Evolutionary conservation across 768 basidiomycete species (phyloP).

Genomic region (Lyophyllum atratum): DNA sequence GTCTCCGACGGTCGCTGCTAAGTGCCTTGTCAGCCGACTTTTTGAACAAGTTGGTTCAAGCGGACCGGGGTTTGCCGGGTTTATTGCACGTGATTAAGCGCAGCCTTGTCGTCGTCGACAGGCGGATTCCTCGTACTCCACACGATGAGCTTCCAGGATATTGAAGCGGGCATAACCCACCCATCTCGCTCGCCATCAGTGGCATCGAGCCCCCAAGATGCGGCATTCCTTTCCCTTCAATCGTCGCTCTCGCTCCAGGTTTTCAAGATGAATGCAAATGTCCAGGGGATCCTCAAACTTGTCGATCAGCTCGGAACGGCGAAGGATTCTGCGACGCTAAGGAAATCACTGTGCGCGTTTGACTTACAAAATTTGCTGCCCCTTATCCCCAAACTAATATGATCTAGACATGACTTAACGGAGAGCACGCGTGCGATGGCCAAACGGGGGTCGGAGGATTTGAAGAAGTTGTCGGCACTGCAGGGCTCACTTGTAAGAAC

Average conservation of each 20-base stretch:
- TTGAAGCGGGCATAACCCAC: constrained; percentile 48
- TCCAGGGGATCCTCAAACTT: constrained; percentile 92
- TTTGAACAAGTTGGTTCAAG: too few relatives aligned
- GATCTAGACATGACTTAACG: constrained; percentile 82
- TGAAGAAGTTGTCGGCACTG: constrained; percentile 83
- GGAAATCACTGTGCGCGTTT: constrained; percentile 79
- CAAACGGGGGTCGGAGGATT: constrained; percentile 89
- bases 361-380: background rate
- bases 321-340: constrained; percentile 75
- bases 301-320: constrained; percentile 93
- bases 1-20: too few relatives aligned
- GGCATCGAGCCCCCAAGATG: constrained; percentile 59
- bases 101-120: background rate
- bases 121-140: background rate
- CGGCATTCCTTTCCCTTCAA: constrained; percentile 74
- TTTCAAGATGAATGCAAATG: constrained; percentile 98
- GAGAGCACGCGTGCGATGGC: constrained; percentile 95
- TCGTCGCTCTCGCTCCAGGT: constrained; percentile 87
- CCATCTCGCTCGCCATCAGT: constrained; percentile 34
- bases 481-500: constrained; percentile 59
- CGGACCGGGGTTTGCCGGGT: background rate
- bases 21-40: too few relatives aligned
- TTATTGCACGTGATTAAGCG: background rate
- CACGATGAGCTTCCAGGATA: constrained; percentile 58
- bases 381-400: constrained; percentile 1